Percentiles rank a stretch among this genome's conserved stretches.
Conservation (phyloP, 495 filamentous ascomycete genomes). For the Barbatosphaeria neglecta region DNA sequence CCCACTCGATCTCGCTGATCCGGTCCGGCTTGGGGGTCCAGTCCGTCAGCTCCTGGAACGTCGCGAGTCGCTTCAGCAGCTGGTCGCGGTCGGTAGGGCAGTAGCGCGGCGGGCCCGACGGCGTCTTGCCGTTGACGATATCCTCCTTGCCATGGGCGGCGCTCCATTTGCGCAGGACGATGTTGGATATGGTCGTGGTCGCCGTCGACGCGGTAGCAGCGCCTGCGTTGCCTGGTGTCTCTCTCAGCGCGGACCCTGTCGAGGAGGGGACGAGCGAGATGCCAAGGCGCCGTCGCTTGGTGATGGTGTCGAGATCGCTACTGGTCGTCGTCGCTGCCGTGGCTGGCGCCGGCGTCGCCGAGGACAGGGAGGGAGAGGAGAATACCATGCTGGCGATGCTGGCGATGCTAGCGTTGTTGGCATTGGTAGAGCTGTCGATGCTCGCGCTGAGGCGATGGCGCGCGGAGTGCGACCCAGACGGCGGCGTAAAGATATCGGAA, state of each 20-base stretch:
- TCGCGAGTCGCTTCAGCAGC: conserved; percentile 71
- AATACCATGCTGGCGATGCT: conserved; percentile 10
- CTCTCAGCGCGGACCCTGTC: background rate
- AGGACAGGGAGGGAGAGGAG: conserved; percentile 2
- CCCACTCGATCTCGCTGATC: conserved; percentile 90
- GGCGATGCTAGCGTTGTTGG: no score
- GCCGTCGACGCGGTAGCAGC: background rate
- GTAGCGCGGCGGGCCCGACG: conserved; percentile 33
- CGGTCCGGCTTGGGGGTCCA: conserved; percentile 74
- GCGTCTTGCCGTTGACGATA: background rate
- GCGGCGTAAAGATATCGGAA: background rate
- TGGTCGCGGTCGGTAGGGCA: conserved; percentile 73
- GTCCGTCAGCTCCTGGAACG: conserved; percentile 78
- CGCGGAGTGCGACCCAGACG: background rate
- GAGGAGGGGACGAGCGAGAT: conserved; percentile 10
- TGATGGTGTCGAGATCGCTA: conserved; percentile 10
- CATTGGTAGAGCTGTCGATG: conserved; percentile 6
- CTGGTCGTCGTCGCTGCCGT: background rate
- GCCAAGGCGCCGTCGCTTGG: conserved; percentile 25
- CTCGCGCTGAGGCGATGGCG: conserved; percentile 5
- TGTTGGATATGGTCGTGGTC: conserved; percentile 15
- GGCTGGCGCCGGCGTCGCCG: background rate
- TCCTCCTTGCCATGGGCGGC: background rate
- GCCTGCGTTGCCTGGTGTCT: background rate
- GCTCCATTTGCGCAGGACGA: conserved; percentile 23